Evolutionary conservation across 2,329 filamentous ascomycete species (phyloP), one percentile per base, ranked within the genome.

Genomic region (Pyricularia sp.): DNA sequence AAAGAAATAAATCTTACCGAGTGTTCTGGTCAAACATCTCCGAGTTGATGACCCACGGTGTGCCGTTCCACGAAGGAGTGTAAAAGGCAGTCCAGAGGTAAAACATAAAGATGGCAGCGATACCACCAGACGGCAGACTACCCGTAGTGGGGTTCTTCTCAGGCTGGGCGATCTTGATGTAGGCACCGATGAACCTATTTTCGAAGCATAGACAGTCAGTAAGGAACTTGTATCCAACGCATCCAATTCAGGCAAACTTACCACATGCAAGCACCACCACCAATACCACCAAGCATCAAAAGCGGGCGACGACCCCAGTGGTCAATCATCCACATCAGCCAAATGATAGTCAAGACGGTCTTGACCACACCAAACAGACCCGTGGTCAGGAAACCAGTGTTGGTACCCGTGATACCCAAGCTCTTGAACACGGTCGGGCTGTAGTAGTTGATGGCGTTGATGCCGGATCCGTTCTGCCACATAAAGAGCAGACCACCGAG

Each of bases 371-470:
- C 89, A 69, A 90, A 92, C 67, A 92, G 84, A 28, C 89, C 89
- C 0, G 89, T 92, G 0, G 88, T 89, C 33, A 82, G 72, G 67
- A 82, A 77, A 49, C 75, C 72, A 0, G 75, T 77, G 69, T 76
- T 78, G 62, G 76, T 78, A 13, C 79, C 79, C 1, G 73, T 75
- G 63, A 81, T 75, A 4, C 79, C 79, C 62, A 82, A 75, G 60
- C 75, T 77, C 67, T 77, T 81, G 79, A 91, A 90, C 10, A 91
- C 83, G 0, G 83, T 88, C 0, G 88, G 88, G 1, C 78, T 81
- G 74, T 88, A 90, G 76, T 91, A 91, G 78, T 91, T 91, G 77
- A 90, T 87, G 24, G 88, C 88, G 69, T 91, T 91, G 77, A 91
- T 91, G 2, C 89, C 89, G 3, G 78, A 81, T 62, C 87, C 87